Evolutionary conservation across 116 monocot species (phyloP).

Genomic region (Phalaenopsis hybrid): DNA sequence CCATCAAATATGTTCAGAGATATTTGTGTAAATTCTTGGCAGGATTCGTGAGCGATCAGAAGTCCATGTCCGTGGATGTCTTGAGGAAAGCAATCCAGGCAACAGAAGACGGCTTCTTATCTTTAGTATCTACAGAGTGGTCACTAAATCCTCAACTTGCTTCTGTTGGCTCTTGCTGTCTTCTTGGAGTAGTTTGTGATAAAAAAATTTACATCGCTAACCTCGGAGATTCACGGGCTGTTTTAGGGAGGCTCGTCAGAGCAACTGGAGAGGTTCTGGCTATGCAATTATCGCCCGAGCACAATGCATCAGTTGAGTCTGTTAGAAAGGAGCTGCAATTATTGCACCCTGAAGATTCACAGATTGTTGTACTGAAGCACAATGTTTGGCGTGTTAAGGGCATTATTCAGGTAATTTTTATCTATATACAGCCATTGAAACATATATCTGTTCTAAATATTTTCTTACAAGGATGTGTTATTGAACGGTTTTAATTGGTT

Average conservation of each 20-base stretch:
- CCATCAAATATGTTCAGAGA: not conserved
- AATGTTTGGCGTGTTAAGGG: constrained; percentile 33
- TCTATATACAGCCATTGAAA: not conserved
- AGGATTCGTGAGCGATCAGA: constrained; percentile 21
- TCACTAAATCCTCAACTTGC: constrained; percentile 23
- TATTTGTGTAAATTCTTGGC: not conserved
- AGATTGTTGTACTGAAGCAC: constrained; percentile 26
- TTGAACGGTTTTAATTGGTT: not conserved
- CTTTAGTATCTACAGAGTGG: constrained; percentile 21
- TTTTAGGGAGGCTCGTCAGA: constrained; percentile 23
- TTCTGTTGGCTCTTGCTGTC: constrained; percentile 15
- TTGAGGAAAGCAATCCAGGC: constrained; percentile 24
- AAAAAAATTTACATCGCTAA: constrained; percentile 10
- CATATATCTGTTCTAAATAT: not conserved
- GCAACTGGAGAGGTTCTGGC: constrained; percentile 27
- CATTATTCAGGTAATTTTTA: constrained; percentile 21
- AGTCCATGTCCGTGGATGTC: constrained; percentile 22
- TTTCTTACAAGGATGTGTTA: not conserved
- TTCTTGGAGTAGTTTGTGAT: constrained; percentile 12
- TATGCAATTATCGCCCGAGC: constrained; percentile 20
- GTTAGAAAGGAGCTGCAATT: constrained; percentile 19
- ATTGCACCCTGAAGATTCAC: constrained; percentile 22
- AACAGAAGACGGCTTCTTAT: constrained; percentile 26
- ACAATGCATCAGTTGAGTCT: constrained; percentile 26
- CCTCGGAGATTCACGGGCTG: constrained; percentile 22